phyloP scores from a whole-genome alignment of 495 filamentous ascomycete species.

The Coniosporium apollinis region DNA sequence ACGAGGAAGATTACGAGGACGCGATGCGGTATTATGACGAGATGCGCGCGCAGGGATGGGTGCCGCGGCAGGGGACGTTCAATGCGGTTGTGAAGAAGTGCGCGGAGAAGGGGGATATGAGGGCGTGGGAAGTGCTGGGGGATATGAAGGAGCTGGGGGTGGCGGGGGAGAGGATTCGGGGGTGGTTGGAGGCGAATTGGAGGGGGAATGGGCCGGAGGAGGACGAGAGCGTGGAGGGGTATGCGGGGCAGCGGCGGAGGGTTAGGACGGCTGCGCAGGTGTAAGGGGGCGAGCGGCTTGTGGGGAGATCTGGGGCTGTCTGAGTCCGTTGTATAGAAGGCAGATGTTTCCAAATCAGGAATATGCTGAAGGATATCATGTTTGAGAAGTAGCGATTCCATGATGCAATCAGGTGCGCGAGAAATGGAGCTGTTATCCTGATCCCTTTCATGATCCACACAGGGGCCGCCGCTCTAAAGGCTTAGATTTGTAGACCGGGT shows the following conservation, averaged over 20 bases:
- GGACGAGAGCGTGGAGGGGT: neutral
- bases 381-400: no score
- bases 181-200: constrained; percentile 11
- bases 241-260: neutral
- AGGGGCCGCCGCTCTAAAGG: no score
- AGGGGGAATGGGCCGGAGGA: neutral
- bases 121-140: constrained; percentile 2
- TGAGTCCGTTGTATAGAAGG: no score
- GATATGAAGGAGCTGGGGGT: constrained; percentile 6
- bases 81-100: constrained; percentile 6
- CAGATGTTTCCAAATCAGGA: no score
- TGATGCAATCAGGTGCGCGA: no score
- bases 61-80: constrained; percentile 25
- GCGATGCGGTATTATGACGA: constrained; percentile 36
- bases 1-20: constrained; percentile 33
- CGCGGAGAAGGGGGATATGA: constrained; percentile 2
- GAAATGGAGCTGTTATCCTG: no score
- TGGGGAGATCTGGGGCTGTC: no score
- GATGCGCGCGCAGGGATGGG: constrained; percentile 26
- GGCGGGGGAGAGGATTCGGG: constrained; percentile 8
- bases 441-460: no score
- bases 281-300: no score
- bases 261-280: neutral
- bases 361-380: no score
- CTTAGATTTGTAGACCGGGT: no score